phyloP scores from a whole-genome alignment of 1,284 basidiomycete genomes.

The Cystobasidiaceae sp. region DNA sequence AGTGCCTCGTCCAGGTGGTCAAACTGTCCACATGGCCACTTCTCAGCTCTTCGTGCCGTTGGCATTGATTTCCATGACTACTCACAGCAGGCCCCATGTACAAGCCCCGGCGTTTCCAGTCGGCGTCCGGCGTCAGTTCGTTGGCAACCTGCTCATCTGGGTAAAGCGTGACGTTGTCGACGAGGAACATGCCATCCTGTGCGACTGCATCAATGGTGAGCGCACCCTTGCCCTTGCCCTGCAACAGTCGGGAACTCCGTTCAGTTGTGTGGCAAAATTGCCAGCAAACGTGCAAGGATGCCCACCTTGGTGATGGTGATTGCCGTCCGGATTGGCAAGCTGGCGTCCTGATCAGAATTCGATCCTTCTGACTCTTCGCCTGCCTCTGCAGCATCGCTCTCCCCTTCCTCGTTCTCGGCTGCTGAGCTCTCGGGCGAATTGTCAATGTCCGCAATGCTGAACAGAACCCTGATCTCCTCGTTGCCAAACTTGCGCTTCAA shows the following conservation, averaged over 20 bases:
- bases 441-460: slow-evolving; percentile 74
- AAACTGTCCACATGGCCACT: slow-evolving; percentile 59
- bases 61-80: too few species aligned
- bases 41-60: too few species aligned
- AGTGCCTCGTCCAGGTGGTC: slow-evolving; percentile 81
- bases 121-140: slow-evolving; percentile 76
- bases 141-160: slow-evolving; percentile 65
- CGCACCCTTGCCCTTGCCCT: slow-evolving; percentile 54
- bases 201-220: slow-evolving; percentile 73
- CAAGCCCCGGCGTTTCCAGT: slow-evolving; percentile 83
- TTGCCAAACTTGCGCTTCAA: slow-evolving; percentile 81
- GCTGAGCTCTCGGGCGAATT: slow-evolving; percentile 35
- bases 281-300: neutral
- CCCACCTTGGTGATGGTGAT: slow-evolving; percentile 76
- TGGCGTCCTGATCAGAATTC: slow-evolving; percentile 36
- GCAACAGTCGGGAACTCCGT: neutral
- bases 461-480: slow-evolving; percentile 74
- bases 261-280: neutral
- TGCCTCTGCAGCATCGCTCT: slow-evolving; percentile 50
- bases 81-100: slow-evolving; percentile 85
- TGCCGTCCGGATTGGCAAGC: slow-evolving; percentile 66
- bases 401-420: slow-evolving; percentile 45
- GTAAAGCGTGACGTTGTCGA: slow-evolving; percentile 89
- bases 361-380: slow-evolving; percentile 47
- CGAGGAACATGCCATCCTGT: slow-evolving; percentile 74